These are phyloP conservation scores for Escovopsis sp. DNA, from an alignment of 2,329 filamentous ascomycete species.

Conservation along the genomic window DNA sequence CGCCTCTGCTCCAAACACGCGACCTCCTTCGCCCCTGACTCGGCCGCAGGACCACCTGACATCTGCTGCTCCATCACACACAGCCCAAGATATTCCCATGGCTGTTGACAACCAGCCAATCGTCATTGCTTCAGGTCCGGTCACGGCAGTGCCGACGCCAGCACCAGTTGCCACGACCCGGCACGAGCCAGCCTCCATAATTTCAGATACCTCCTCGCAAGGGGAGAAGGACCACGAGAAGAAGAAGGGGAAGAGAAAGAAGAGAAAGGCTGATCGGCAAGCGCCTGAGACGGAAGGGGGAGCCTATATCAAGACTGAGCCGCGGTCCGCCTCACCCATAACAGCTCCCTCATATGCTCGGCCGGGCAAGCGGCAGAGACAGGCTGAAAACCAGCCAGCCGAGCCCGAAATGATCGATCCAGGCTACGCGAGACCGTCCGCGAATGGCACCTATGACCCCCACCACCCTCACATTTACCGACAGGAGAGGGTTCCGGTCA, in stretches of 20 bases:
- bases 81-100: conserved; percentile 51
- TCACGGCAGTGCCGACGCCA: conserved; percentile 17
- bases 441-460: conserved; percentile 21
- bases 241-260: conserved; percentile 36
- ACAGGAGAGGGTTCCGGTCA: conserved; percentile 17
- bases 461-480: conserved; percentile 16
- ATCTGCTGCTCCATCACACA: conserved; percentile 55
- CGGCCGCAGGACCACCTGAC: conserved; percentile 55
- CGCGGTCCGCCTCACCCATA: conserved; percentile 47
- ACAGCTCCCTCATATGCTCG: conserved; percentile 36
- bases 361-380: conserved; percentile 42
- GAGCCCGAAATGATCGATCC: conserved; percentile 21
- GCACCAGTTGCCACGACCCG: conserved; percentile 45
- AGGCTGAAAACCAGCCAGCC: conserved; percentile 25
- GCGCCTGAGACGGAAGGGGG: conserved; percentile 30
- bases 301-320: conserved; percentile 49
- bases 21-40: conserved; percentile 46
- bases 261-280: conserved; percentile 37
- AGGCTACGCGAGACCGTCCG: conserved; percentile 26
- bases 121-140: not conserved
- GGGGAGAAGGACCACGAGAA: conserved; percentile 32
- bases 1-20: conserved; percentile 15
- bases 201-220: conserved; percentile 46
- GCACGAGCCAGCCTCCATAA: conserved; percentile 34
- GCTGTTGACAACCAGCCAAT: conserved; percentile 28